Evolutionary conservation across 1,284 basidiomycete genomes (phyloP).

Genomic region (Ganoderma sp.): DNA sequence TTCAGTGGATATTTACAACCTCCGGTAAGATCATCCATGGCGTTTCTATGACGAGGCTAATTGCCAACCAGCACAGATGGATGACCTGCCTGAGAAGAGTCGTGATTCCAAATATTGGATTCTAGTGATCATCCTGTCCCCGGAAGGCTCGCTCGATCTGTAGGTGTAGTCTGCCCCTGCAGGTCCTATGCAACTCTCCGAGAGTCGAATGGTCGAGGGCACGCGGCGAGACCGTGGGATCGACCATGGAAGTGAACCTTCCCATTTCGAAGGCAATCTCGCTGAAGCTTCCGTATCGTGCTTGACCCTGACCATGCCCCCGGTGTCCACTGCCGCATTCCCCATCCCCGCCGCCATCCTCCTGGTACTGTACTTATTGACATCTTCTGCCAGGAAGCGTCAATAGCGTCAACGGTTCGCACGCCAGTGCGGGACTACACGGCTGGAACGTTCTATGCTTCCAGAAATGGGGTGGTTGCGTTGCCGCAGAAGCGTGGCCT

Average conservation of each 20-base stretch:
- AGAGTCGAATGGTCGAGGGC: background rate
- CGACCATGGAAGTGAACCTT: constrained; percentile 5
- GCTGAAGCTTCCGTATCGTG: background rate
- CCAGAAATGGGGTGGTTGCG: background rate
- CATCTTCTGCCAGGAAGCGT: background rate
- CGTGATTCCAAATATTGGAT: background rate
- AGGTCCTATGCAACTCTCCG: background rate
- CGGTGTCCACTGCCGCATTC: background rate
- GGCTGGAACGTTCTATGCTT: background rate
- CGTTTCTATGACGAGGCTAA: background rate
- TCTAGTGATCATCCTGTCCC: background rate
- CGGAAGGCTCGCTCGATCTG: background rate
- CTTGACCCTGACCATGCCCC: background rate
- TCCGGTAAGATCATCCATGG: background rate
- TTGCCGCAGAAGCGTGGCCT: background rate
- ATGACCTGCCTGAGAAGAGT: background rate
- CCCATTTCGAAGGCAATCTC: constrained; percentile 7
- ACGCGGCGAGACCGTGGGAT: constrained; percentile 14
- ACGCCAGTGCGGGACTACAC: background rate
- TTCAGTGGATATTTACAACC: background rate
- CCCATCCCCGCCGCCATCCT: constrained; percentile 1
- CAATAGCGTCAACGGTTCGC: background rate
- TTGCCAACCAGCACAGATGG: background rate
- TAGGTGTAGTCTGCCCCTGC: background rate
- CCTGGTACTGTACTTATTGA: background rate